A percentile compares a stretch with the other conserved stretches of the same genome.
Conservation (phyloP, 331 rosid species). For the Quercus lobata region DNA sequence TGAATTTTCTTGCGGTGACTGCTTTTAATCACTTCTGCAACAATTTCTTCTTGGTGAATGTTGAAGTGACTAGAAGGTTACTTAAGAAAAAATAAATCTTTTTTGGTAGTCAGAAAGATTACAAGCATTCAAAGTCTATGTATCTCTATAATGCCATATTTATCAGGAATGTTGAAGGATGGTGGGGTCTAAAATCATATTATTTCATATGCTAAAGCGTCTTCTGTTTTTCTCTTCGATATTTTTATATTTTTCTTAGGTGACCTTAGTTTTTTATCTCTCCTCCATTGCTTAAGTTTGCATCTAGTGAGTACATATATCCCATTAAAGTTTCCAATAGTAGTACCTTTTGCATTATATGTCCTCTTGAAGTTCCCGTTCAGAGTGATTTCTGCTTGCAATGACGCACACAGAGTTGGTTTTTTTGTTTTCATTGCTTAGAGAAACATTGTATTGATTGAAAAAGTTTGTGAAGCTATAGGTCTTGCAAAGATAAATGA, state of each 20-base stretch:
- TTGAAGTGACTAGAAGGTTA: neutral
- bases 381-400: neutral
- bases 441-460: constrained; percentile 23
- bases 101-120: neutral
- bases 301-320: neutral
- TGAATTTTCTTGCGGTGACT: neutral
- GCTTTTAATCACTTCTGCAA: neutral
- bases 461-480: constrained; percentile 10
- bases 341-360: neutral
- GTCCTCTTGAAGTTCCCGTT: neutral
- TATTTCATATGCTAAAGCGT: neutral
- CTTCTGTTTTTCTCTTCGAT: neutral
- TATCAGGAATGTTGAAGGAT: neutral
- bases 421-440: neutral
- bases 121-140: neutral
- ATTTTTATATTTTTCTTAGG: neutral
- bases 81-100: neutral
- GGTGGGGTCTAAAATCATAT: neutral
- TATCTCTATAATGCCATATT: neutral
- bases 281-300: constrained; percentile 6
- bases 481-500: constrained; percentile 2
- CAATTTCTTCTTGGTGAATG: neutral
- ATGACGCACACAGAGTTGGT: constrained; percentile 7
- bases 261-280: constrained; percentile 4
- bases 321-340: neutral